Base-by-base conservation (phyloP, 371 early-diverging fungal genomes). In the Mucor velutinosus region DNA sequence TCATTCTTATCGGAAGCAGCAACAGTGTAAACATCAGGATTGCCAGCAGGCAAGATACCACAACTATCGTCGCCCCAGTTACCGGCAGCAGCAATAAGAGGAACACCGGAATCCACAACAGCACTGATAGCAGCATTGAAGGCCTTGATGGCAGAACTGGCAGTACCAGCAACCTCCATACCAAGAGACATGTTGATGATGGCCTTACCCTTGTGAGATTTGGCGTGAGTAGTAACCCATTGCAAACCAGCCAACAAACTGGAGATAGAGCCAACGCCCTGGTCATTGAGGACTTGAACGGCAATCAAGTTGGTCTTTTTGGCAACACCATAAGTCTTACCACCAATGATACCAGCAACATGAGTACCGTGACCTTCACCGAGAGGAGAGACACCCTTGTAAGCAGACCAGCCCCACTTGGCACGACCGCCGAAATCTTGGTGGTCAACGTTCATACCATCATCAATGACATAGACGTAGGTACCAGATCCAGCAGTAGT, bases 351-450 rank as follows among this genome's bases (percentile, higher is more conserved):
- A 58, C 95, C 93, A 56, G 93, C 87, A 35, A 91, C 92, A 72
- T 95, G 94, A 11, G 95, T 93, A 61, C 77, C 76, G 29, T 78
- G 76, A 8, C 78, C 76, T 47, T 64, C 68, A 56, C 76, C 75
- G 12, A 63, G 47, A 12, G 29, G 41, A 39, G 67, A 66, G 30
- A 47, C 57, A 17, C 86, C 72, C 17, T 89, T 83, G 63, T 90
- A 86, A 29, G 90, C 91, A 60, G 78, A 83, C 58, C 78, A 85
- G 7, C 87, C 90, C 75, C 74, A 81, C 25, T 56, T 66, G 25
- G 90, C 91, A 12, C 96, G 87, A 56, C 95, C 96, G 67, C 89
- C 90, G 75, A 97, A 94, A 68, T 97, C 97, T 15, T 76, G 84
- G 74, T 97, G 97, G 6, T 85, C 73, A 27, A 85, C 76, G 71